Evolutionary conservation across 139 green algal species (phyloP).

Genomic region (Picochlorum sp.): DNA sequence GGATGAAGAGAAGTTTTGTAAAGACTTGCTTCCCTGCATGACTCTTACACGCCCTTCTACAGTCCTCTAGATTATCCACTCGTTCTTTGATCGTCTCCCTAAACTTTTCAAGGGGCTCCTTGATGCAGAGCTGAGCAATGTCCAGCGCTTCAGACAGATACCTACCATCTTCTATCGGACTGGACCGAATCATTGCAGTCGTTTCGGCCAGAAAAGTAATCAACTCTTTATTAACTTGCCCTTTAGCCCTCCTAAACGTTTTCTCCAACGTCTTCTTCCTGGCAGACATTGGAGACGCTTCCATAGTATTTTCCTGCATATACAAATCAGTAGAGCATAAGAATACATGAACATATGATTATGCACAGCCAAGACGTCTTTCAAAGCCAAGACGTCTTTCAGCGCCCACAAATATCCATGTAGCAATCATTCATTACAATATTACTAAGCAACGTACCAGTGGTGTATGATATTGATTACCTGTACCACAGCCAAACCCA

Average conservation of each 20-base stretch:
- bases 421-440: too few species aligned
- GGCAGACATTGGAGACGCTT: slow-evolving; percentile 11
- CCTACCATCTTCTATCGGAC: background rate
- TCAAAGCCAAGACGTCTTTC: background rate
- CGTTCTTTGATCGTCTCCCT: slow-evolving; percentile 42
- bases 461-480: too few species aligned
- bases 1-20: slow-evolving; percentile 66
- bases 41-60: slow-evolving; percentile 15
- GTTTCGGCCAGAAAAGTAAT: slow-evolving; percentile 19
- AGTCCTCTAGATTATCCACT: slow-evolving; percentile 54
- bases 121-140: slow-evolving; percentile 44
- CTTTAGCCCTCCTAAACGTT: slow-evolving; percentile 30
- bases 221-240: slow-evolving; percentile 35
- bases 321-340: background rate
- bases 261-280: slow-evolving; percentile 15
- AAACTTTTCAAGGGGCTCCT: slow-evolving; percentile 44
- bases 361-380: too few species aligned
- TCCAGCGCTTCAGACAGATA: background rate
- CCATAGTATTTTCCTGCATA: too few species aligned
- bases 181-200: background rate
- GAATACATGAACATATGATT: background rate
- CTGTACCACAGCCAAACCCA: too few species aligned
- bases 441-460: too few species aligned
- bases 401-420: background rate
- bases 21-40: slow-evolving; percentile 20